Evolutionary conservation across 2,329 filamentous ascomycete genomes (phyloP), one percentile per base, ranked within the genome.

Genomic region (Aspergillus pseudonomiae): DNA sequence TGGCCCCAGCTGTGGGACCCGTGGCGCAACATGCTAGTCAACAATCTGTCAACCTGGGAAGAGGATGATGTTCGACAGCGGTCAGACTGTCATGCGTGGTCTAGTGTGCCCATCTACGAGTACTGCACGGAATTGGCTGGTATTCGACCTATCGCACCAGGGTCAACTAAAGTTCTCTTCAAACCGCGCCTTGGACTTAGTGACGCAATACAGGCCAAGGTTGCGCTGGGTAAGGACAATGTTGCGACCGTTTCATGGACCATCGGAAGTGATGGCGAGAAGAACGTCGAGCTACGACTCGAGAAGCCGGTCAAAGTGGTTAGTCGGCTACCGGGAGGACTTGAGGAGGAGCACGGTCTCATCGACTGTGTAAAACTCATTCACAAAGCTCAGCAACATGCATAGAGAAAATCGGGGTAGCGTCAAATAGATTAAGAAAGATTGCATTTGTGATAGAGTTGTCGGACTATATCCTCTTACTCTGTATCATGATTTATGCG

Each of bases 81-180:
- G 5, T 81, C 78, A 1, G 80, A 82, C 65, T 82, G 80, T 57
- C 79, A 82, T 70, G 79, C 79, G 2, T 81, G 78, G 80, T 77
- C 79, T 1, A 78, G 77, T 61, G 77, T 79, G 19, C 79, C 79
- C 0, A 69, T 82, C 4, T 81, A 81, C 57, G 79, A 81, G 61
- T 81, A 74, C 45, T 77, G 73, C 36, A 75, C 75, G 10, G 79
- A 81, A 65, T 11, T 81, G 6, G 71, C 71, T 7, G 71, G 71
- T 3, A 41, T 73, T 41, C 60, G 55, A 6, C 68, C 70, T 0
- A 24, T 67, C 0, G 59, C 62, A 1, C 48, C 68, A 3, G 70
- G 70, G 0, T 70, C 57, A 1, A 59, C 55, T 5, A 68, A 62
- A 19, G 54, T 73, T 36, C 43, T 62, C 0, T 73, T 73, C 34